phyloP scores from a whole-genome alignment of 2,329 filamentous ascomycete genomes.

The Aureobasidium sp. region DNA sequence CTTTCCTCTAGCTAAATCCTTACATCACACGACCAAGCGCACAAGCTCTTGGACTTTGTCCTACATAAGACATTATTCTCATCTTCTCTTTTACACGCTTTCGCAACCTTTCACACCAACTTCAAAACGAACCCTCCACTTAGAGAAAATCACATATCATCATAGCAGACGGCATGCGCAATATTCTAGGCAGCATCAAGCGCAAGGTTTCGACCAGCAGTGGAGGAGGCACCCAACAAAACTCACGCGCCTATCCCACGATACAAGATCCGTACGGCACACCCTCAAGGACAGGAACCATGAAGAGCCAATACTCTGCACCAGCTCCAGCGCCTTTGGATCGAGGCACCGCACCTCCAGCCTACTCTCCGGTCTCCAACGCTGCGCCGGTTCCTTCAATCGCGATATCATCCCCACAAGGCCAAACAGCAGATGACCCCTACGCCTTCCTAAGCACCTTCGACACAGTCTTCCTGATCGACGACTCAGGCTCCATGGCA shows the following conservation, averaged over 20 bases:
- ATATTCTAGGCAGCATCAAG: conserved; percentile 9
- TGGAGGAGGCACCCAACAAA: not conserved
- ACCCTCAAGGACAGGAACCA: not conserved
- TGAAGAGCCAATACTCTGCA: not conserved
- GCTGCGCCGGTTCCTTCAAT: conserved; percentile 27
- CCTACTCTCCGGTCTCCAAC: conserved; percentile 39
- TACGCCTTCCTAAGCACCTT: conserved; percentile 73
- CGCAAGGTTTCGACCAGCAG: conserved; percentile 11
- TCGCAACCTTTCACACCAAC: not conserved
- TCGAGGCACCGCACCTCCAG: conserved; percentile 24
- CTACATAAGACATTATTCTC: not conserved
- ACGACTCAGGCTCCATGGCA: conserved; percentile 85
- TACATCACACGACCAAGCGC: conserved; percentile 3
- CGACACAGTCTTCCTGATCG: conserved; percentile 84
- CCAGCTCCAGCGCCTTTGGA: not conserved
- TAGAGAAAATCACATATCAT: not conserved
- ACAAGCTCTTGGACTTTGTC: not conserved
- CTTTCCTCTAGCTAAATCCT: not conserved
- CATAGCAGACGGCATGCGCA: conserved; percentile 7
- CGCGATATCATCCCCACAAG: conserved; percentile 18
- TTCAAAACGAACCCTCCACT: not conserved
- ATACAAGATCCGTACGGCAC: conserved; percentile 5
- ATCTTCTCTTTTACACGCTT: not conserved
- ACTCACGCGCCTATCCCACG: not conserved
- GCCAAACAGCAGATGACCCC: conserved; percentile 49